Base-by-base conservation (phyloP, 108 stramenopile genomes). In the Skeletonema grethae region DNA sequence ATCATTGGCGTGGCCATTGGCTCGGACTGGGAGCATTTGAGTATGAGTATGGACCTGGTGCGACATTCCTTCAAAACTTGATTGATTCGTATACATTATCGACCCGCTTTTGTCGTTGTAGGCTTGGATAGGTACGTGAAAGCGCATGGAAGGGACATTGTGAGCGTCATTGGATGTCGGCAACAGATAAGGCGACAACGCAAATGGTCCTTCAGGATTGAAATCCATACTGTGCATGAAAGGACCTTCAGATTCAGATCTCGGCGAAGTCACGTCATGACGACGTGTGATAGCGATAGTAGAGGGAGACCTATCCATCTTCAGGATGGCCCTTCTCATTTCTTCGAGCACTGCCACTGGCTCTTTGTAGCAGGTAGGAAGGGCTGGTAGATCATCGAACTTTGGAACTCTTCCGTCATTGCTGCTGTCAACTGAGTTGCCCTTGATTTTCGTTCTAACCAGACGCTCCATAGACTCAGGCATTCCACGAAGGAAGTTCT, bases 401-500 rank as follows among this genome's bases (percentile, higher is more conserved):
- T 50, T 22, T 7, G 48, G 48, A 13, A 41, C 12, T 15, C 12
- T 41, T 0, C 6, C 0, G 1, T 50, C 20, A 8, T 50, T 20
- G 7, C 20, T 22, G 6, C 48, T 50, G 1, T 1, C 48, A 1
- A 8, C 20, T 4, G 48, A 2, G 25, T 50, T 4, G 5, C 64
- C 64, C 22, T 65, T 46, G 20, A 46, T 48, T n/a, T 65, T 45
- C 3, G 22, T 48, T 5, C 64, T 41, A 12, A 46, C 25, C 28
- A 65, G 46, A 4, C 46, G 35, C 18, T 29, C 9, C 11, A 65
- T 41, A 28, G 41, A 16, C 31, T 50, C 25, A 45, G 64, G 68
- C 9, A 15, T 1, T n/a, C 68, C 68, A 5, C 68, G 60, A 29
- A 69, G 60, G 43, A 69, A 69, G 24, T 34, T 38, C 3, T 69